These are phyloP conservation scores for Blastobotrys attinorum DNA, from an alignment of 805 yeast species.

Conservation along the genomic window DNA sequence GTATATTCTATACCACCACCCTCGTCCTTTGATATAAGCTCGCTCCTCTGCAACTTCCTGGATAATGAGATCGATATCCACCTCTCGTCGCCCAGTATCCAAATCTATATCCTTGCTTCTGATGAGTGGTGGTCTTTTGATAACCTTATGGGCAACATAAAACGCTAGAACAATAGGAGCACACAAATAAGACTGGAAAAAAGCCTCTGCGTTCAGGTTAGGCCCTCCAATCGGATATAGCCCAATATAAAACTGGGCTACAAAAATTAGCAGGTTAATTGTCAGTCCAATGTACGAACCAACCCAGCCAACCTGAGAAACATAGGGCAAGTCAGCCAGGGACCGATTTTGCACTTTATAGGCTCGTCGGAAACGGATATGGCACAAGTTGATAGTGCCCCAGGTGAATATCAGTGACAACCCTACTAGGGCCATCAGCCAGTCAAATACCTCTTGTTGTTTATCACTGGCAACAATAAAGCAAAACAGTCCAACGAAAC, in stretches of 20 bases:
- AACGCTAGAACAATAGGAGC: conserved; percentile 34
- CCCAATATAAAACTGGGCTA: conserved; percentile 72
- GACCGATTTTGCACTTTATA: conserved; percentile 49
- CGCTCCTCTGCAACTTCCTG: conserved; percentile 47
- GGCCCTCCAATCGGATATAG: conserved; percentile 58
- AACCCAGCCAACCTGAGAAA: conserved; percentile 48
- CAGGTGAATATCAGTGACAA: conserved; percentile 66
- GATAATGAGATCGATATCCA: conserved; percentile 44
- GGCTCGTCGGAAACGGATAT: conserved; percentile 51
- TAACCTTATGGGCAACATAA: conserved; percentile 45
- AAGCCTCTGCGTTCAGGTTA: conserved; percentile 35
- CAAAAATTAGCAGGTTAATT: conserved; percentile 50
- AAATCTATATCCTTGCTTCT: conserved; percentile 47
- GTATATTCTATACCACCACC: conserved; percentile 39
- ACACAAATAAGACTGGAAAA: conserved; percentile 48
- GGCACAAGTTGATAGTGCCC: conserved; percentile 62
- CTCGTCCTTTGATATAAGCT: conserved; percentile 35
- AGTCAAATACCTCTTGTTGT: conserved; percentile 48
- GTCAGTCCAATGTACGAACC: conserved; percentile 58
- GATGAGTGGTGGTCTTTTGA: conserved; percentile 32
- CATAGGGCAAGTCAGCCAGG: conserved; percentile 49
- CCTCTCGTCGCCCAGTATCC: conserved; percentile 52
- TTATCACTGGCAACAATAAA: conserved; percentile 51
- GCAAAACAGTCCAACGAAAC: conserved; percentile 41
- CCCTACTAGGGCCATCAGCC: conserved; percentile 70